Base-by-base conservation (phyloP, 1,284 basidiomycete species). In the Thelephora terrestris region DNA sequence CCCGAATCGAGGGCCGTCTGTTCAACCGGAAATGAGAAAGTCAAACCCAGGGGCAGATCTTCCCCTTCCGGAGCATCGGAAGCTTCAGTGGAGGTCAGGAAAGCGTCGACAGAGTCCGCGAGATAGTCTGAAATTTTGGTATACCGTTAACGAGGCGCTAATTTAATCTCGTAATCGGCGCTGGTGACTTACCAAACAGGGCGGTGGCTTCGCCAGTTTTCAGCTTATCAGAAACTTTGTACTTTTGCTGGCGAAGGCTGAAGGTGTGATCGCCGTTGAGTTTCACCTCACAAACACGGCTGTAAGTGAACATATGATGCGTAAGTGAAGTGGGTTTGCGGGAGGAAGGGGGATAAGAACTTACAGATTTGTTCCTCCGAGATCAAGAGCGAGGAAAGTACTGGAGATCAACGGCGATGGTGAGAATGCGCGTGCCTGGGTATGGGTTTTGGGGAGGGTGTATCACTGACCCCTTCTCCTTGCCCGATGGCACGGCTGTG, bases 11-110 rank as follows among this genome's bases (percentile, higher is more conserved):
- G 75, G 1, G 95, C 93, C 0, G 91, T 92, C 64, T 99, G 96
- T 61, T 97, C 91, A 43, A 98, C 96, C 2, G 95, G 96, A 72
- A 97, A 97, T 43, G 89, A 92, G 67, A 99, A 99, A 0, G 93
- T 97, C 48, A 97, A 76, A 5, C 93, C 93, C 4, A 97, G 79
- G 52, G 89, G 83, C 52, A 98, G 71, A 71, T 27, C 43, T 12
- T 25, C 20, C n/a, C 39, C 48, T 39, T 47, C 38, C 10, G 21
- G 21, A 10, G 20, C 39, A 42, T 42, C 39, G 12, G 39, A 10
- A 18, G 39, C 18, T 3, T 42, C 39, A 17, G 39, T 10, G 3
- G 38, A 42, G n/a, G 81, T 94, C 50, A 99, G 72, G 71, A 99
- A 99, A 9, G 85, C 81, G 62, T 95, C 91, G 27, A 99, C 93